Evolutionary conservation across 805 yeast genomes (phyloP), one percentile per base, ranked within the genome.

Genomic region (Candida vaughaniae): DNA sequence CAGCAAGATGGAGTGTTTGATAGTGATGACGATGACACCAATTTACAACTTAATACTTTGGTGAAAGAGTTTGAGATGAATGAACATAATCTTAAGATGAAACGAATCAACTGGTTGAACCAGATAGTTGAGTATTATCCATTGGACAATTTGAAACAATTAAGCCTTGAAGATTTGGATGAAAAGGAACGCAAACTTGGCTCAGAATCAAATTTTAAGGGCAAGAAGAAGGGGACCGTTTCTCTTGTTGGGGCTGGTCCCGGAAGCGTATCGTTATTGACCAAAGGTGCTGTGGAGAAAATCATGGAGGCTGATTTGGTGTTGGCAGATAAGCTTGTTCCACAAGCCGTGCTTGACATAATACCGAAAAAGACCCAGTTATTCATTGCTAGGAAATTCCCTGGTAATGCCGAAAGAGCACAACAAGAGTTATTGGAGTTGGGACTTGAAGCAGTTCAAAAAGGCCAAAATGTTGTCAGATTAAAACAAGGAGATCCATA

Each of bases 401-500:
- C 98, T 2, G 98, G 98, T 1, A 91, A 91, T 56, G 97, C 98
- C 1, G 96, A 89, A 52, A 75, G 75, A 32, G 98, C 98, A 0
- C 98, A 91, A 60, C 75, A 84, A 42, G 96, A 91, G 59, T 70
- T 91, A 29, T 64, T 88, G 22, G 66, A 71, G n/a, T 57, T 82
- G 46, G 97, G 96, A 0, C 61, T 91, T 12, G 73, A 71, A 22
- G 82, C 80, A 0, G 58, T 88, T 17, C 46, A 67, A 18, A 59
- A 71, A 35, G 96, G 96, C 11, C 71, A 77, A 51, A 78, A 77
- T 39, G 96, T 91, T 1, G 95, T 91, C 3, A 71, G 98, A 41
- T 72, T 91, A 48, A 91, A 91, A 59, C 98, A 91, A 62, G 98
- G 98, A 22, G 98, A 91, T 58, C 98, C 98, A 7, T 91, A 88